Conservation (phyloP, 345 rosid species). For the Hypericum perforatum region DNA sequence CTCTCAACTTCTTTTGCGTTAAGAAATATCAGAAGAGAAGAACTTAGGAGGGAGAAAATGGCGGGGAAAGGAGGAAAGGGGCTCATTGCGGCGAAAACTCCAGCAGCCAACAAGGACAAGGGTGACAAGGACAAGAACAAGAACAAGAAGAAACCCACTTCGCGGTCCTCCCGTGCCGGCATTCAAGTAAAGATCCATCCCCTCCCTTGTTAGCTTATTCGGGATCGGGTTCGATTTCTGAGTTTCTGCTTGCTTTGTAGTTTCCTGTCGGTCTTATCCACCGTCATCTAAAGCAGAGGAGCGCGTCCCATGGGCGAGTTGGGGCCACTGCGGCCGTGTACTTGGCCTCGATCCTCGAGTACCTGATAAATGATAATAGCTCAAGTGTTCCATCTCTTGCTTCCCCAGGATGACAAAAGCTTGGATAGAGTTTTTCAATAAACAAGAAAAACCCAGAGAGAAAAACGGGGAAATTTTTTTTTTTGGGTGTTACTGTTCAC, state of each 20-base stretch:
- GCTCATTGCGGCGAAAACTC: conserved; percentile 66
- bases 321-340: conserved; percentile 30
- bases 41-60: conserved; percentile 37
- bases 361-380: conserved; percentile 9
- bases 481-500: no score
- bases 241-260: conserved; percentile 4
- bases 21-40: no score
- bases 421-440: no score
- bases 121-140: conserved; percentile 53
- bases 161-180: conserved; percentile 92
- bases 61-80: conserved; percentile 96
- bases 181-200: no score
- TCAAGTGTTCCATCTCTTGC: not conserved
- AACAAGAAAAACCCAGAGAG: no score
- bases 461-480: no score
- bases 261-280: conserved; percentile 28
- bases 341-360: conserved; percentile 26
- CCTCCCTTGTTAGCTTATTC: no score
- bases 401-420: not conserved
- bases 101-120: conserved; percentile 70
- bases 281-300: conserved; percentile 25
- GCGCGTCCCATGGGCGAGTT: conserved; percentile 18
- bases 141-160: conserved; percentile 74
- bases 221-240: not conserved
- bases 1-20: no score